These are phyloP conservation scores for Arthrobotrys musiformis DNA, from an alignment of 2,329 filamentous ascomycete genomes.

Conservation along the genomic window DNA sequence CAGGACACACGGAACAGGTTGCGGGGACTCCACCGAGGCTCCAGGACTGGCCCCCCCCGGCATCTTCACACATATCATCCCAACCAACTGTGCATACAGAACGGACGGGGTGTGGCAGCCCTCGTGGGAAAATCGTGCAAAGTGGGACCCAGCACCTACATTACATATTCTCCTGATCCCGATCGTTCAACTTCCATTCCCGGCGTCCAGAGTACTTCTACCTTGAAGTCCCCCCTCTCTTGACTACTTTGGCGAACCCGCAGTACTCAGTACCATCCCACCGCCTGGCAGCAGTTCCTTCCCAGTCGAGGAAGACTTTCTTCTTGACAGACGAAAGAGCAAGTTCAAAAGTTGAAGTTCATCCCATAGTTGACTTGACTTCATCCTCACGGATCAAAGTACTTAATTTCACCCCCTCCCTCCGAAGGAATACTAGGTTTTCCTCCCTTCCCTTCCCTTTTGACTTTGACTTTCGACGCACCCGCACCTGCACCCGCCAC, in stretches of 20 bases:
- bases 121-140: conserved; percentile 56
- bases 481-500: conserved; percentile 43
- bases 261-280: no score
- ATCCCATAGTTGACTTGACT: conserved; percentile 23
- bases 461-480: conserved; percentile 28
- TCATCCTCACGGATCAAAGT: no score
- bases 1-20: conserved; percentile 31
- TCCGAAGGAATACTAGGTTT: background rate
- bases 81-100: conserved; percentile 24
- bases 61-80: conserved; percentile 21
- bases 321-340: conserved; percentile 37
- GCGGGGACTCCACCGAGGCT: conserved; percentile 56
- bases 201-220: conserved; percentile 47
- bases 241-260: conserved; percentile 36
- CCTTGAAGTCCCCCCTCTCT: conserved; percentile 32
- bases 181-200: conserved; percentile 55
- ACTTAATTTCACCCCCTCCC: conserved; percentile 8
- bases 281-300: conserved; percentile 41
- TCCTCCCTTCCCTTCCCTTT: conserved; percentile 1
- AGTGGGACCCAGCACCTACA: conserved; percentile 43
- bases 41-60: conserved; percentile 31
- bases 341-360: no score
- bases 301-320: conserved; percentile 42
- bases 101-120: conserved; percentile 49
- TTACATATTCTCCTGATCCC: conserved; percentile 53